Base-by-base conservation (phyloP, 169 alveolate genomes). In the Eimeria sp. region DNA sequence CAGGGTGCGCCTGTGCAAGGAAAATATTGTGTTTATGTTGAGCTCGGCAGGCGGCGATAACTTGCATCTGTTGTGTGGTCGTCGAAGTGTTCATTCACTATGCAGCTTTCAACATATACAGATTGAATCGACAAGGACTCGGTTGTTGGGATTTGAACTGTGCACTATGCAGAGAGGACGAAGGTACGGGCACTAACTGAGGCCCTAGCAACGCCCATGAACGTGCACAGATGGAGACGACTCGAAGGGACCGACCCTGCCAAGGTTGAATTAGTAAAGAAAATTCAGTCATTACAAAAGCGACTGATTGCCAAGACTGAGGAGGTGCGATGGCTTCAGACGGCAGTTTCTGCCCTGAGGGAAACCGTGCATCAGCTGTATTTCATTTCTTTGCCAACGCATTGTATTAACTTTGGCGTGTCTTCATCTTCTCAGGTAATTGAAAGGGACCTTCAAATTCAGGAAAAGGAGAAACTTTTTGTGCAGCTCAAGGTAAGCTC, bases 231-330 rank as follows among this genome's bases (percentile, higher is more conserved):
- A 93, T 99, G 99, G 99, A 96, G 99, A 95, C 98, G 98, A 93
- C 97, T 99, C 25, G 99, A 99, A 97, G 99, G 98, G 84, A 98
- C 99, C 16, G 99, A 98, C 73, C 99, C 99, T n/a, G 99, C 98
- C 83, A 98, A 98, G 63, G 98, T 98, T 88, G 99, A 99, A 96
- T 97, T 98, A 97, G 98, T 98, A 45, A 96, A 98, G 78, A 98
- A 99, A 96, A 98, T 99, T 51, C 97, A 99, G 96, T 95, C 99
- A 18, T 96, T 99, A n/a, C 98, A 99, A 97, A 98, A 98, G 98
- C 98, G 99, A 63, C 97, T 99, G 43, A 99, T 98, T 61, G 98
- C 99, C 25, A 99, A 99, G 96, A 98, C 99, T 0, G 99, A 99
- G 96, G 99, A 99, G 98, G 99, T 98, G 6, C 94, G 83, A 18